Conservation (phyloP, 306 rosid species). For the Prinsepia uniflora region DNA sequence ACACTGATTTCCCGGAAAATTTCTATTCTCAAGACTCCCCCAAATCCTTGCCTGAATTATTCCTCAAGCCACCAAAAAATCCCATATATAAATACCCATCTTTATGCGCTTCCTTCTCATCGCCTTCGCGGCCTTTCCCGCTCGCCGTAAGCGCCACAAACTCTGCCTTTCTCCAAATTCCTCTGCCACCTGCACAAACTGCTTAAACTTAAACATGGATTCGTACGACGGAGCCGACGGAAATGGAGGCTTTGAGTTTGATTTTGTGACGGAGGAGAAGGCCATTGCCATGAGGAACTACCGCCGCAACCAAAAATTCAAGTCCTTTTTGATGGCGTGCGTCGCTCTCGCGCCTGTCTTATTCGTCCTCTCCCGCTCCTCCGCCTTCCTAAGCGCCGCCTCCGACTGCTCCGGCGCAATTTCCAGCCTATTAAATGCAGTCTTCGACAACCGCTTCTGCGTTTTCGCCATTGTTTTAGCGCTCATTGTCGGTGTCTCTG, state of each 20-base stretch:
- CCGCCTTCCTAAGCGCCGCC: slow-evolving; percentile 27
- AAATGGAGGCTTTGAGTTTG: not conserved
- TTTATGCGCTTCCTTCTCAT: slow-evolving; percentile 4
- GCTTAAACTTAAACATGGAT: slow-evolving; percentile 8
- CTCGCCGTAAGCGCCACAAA: not conserved
- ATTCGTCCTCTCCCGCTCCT: slow-evolving; percentile 26
- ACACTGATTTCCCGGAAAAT: not conserved
- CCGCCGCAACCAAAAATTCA: slow-evolving; percentile 23
- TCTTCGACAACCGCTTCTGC: slow-evolving; percentile 39
- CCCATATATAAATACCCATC: not conserved
- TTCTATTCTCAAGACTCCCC: not conserved
- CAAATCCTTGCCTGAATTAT: not conserved
- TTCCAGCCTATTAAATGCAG: not conserved
- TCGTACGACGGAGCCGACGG: not conserved
- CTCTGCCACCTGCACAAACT: not conserved
- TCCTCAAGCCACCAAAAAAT: not conserved
- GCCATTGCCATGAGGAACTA: slow-evolving; percentile 32
- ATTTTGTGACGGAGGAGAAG: slow-evolving; percentile 34
- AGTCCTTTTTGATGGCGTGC: slow-evolving; percentile 26
- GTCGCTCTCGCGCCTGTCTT: slow-evolving; percentile 18
- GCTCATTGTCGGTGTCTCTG: slow-evolving; percentile 44
- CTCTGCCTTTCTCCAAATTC: not conserved
- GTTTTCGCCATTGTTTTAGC: slow-evolving; percentile 41
- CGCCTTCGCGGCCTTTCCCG: not conserved
- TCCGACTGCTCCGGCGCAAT: not conserved